phyloP scores from a whole-genome alignment of 306 rosid species.

The Dicorynia guianensis region DNA sequence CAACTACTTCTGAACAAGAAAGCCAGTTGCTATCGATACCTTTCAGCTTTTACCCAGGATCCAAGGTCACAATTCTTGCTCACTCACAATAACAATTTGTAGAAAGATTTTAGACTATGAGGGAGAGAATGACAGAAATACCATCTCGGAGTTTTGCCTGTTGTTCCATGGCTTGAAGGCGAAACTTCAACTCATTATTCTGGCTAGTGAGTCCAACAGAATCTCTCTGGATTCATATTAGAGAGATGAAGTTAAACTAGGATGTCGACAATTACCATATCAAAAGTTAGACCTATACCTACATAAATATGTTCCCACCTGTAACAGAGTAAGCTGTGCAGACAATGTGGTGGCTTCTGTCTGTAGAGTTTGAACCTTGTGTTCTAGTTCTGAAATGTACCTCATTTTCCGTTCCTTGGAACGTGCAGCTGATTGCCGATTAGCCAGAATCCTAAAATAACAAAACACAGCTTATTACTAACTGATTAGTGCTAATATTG shows the following conservation, averaged over 20 bases:
- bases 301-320: constrained; percentile 57
- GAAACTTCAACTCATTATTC: constrained; percentile 93
- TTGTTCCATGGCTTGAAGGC: constrained; percentile 98
- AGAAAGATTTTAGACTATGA: background rate
- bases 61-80: background rate
- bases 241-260: constrained; percentile 22
- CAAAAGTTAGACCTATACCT: constrained; percentile 7
- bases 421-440: constrained; percentile 95
- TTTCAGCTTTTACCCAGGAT: constrained; percentile 10
- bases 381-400: constrained; percentile 91
- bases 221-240: constrained; percentile 67
- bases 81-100: background rate
- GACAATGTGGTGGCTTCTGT: constrained; percentile 95
- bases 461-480: constrained; percentile 10
- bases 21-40: background rate
- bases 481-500: background rate
- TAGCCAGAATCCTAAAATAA: constrained; percentile 81
- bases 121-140: constrained; percentile 41
- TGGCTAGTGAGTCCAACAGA: constrained; percentile 91
- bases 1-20: background rate
- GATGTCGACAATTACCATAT: background rate
- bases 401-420: constrained; percentile 95
- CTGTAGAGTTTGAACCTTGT: constrained; percentile 93
- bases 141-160: constrained; percentile 98
- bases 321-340: constrained; percentile 87